Evolutionary conservation across 2,329 filamentous ascomycete species (phyloP).

Genomic region (Calonectria pteridis): DNA sequence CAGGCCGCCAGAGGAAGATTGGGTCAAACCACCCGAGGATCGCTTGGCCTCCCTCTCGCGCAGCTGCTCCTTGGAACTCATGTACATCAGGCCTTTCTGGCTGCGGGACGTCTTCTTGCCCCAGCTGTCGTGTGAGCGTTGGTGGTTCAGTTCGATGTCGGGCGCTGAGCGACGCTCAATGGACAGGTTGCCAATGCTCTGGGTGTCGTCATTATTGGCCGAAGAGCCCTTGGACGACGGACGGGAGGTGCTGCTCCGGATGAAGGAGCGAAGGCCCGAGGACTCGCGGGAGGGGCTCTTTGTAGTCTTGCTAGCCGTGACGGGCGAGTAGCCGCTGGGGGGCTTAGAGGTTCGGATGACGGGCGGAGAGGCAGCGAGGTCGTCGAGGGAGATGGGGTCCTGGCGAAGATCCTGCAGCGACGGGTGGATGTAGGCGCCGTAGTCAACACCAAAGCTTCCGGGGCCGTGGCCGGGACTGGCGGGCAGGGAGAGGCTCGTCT

Average conservation of each 20-base stretch:
- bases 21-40: constrained; percentile 42
- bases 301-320: constrained; percentile 62
- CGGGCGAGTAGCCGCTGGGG: constrained; percentile 79
- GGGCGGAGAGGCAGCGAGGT: constrained; percentile 74
- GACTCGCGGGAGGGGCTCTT: constrained; percentile 65
- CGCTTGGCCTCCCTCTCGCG: constrained; percentile 72
- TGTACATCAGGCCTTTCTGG: constrained; percentile 75
- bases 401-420: constrained; percentile 63
- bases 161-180: constrained; percentile 68
- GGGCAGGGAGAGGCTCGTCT: constrained; percentile 65
- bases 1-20: constrained; percentile 48
- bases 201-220: constrained; percentile 68
- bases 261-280: constrained; percentile 69
- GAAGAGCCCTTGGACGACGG: constrained; percentile 71
- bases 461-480: constrained; percentile 64
- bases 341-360: constrained; percentile 86
- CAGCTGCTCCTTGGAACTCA: constrained; percentile 78
- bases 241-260: constrained; percentile 65
- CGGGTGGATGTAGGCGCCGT: constrained; percentile 72
- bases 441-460: constrained; percentile 78
- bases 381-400: constrained; percentile 64
- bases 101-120: constrained; percentile 66
- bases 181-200: constrained; percentile 74
- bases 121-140: constrained; percentile 73
- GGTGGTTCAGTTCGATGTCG: constrained; percentile 62